These are phyloP conservation scores for Coleophoma crateriformis DNA, from an alignment of 2,329 filamentous ascomycete genomes.

Conservation along the genomic window DNA sequence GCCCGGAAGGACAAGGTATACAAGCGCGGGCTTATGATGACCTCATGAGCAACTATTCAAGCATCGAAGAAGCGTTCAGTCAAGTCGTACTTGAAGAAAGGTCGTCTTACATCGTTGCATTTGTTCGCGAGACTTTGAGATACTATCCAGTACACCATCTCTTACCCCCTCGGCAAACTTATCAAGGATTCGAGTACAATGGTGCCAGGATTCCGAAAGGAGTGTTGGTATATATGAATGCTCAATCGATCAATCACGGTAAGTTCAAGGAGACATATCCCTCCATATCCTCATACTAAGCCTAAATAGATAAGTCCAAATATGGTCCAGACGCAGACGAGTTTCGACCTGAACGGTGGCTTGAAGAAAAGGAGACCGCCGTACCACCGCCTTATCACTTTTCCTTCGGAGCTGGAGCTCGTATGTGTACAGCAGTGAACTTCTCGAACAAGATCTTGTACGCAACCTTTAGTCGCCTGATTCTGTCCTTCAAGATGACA, in stretches of 20 bases:
- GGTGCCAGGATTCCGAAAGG: not conserved
- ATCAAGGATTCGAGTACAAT: not conserved
- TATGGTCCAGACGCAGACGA: constrained; percentile 6
- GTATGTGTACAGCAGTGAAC: constrained; percentile 1
- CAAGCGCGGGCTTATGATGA: constrained; percentile 12
- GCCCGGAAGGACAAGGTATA: constrained; percentile 8
- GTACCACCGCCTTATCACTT: not conserved
- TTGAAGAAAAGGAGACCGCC: not conserved
- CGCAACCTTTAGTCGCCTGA: not conserved
- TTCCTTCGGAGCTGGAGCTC: not conserved
- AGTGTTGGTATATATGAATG: not conserved
- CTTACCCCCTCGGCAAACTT: not conserved
- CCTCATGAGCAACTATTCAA: constrained; percentile 7
- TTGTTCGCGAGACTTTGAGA: constrained; percentile 13
- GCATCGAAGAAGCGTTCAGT: constrained; percentile 9
- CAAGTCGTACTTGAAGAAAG: constrained; percentile 10
- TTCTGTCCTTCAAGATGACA: constrained; percentile 1
- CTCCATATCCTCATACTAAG: not conserved
- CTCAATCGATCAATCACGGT: not conserved
- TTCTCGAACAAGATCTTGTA: constrained; percentile 2
- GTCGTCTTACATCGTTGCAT: constrained; percentile 8
- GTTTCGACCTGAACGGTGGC: constrained; percentile 1
- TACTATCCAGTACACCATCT: constrained; percentile 10
- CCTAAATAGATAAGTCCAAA: not conserved
- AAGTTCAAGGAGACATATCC: not conserved